A percentile compares a stretch with the other conserved stretches of the same genome.
phyloP scores from a whole-genome alignment of 225 moss, liverwort and hornwort genomes.

The Marchantia polymorpha region DNA sequence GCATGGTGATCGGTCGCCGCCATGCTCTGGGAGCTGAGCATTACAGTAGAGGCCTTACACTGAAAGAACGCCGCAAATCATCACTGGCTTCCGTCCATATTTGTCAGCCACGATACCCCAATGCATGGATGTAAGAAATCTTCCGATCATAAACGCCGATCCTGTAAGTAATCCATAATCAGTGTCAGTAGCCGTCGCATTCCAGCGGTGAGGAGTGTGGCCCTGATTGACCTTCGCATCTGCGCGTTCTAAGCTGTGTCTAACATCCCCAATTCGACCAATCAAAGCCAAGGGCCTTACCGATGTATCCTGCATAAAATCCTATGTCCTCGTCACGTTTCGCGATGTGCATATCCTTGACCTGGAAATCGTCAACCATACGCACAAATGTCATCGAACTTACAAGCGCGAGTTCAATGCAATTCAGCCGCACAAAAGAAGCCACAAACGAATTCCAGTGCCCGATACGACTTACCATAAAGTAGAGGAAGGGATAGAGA shows the following conservation, averaged over 20 bases:
- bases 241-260: not conserved
- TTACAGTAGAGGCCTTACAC: constrained; percentile 40
- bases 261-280: not conserved
- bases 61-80: constrained; percentile 53
- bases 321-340: constrained; percentile 69
- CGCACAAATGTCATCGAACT: not conserved
- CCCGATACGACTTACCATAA: constrained; percentile 49
- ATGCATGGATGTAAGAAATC: constrained; percentile 55
- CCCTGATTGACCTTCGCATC: not conserved
- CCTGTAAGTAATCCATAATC: constrained; percentile 28
- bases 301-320: constrained; percentile 67
- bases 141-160: constrained; percentile 71
- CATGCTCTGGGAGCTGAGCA: too few species aligned
- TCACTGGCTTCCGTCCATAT: constrained; percentile 69
- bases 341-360: constrained; percentile 59
- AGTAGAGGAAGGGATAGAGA: constrained; percentile 74
- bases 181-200: too few species aligned
- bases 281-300: constrained; percentile 19
- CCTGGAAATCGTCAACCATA: constrained; percentile 35
- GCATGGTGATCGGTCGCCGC: too few species aligned
- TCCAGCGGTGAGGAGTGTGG: too few species aligned
- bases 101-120: constrained; percentile 79
- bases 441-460: not conserved
- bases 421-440: not conserved
- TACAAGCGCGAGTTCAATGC: not conserved